These are phyloP conservation scores for Metschnikowia aberdeeniae DNA, from an alignment of 805 yeast species.

Conservation along the genomic window DNA sequence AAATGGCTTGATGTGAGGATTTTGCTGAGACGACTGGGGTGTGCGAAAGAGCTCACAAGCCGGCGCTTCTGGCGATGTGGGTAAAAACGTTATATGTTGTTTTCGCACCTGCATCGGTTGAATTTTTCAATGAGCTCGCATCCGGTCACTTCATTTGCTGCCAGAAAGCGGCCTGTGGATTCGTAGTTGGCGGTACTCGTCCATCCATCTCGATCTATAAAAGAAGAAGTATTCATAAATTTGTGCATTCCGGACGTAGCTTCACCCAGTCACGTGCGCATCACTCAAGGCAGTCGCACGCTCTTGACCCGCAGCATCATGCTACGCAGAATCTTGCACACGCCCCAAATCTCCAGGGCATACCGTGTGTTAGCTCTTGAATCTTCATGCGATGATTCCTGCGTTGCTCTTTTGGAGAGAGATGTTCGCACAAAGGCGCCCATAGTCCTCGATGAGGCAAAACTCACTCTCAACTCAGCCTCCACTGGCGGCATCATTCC, in stretches of 20 bases:
- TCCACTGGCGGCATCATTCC: constrained; percentile 85
- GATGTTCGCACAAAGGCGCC: constrained; percentile 35
- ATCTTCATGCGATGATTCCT: constrained; percentile 92
- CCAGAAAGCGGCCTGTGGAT: no score
- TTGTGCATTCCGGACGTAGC: no score
- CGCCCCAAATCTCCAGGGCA: constrained; percentile 15
- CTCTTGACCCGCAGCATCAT: constrained; percentile 1
- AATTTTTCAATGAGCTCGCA: constrained; percentile 3
- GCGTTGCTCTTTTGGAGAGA: constrained; percentile 74
- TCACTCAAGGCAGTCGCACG: neutral
- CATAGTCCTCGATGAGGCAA: constrained; percentile 52
- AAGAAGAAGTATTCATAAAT: neutral
- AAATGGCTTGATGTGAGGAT: no score
- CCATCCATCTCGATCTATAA: neutral
- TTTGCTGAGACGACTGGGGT: neutral
- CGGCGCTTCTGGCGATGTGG: neutral
- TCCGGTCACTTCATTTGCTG: constrained; percentile 1
- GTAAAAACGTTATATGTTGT: neutral
- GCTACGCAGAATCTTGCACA: neutral
- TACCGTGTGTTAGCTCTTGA: constrained; percentile 83
- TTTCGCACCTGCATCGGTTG: constrained; percentile 2
- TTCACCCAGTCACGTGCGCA: neutral
- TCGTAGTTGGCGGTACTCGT: no score
- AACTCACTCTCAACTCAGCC: constrained; percentile 62
- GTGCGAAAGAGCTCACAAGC: neutral